Percentiles rank a stretch among this genome's conserved stretches.
Conservation (phyloP, 2,329 filamentous ascomycete species). For the Lojkania enalia region DNA sequence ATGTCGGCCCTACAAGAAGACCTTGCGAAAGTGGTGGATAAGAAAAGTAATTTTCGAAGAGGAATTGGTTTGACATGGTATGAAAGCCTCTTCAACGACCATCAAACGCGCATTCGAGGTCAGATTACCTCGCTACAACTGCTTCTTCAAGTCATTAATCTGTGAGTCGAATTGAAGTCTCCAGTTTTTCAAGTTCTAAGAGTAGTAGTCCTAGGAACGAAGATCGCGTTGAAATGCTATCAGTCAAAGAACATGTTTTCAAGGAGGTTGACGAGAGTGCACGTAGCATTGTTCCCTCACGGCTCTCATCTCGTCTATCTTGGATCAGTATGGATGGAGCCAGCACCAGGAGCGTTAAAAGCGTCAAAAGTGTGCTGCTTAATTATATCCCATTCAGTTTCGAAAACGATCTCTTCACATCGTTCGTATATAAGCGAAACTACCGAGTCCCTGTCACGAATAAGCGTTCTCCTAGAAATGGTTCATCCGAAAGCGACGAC, state of each 20-base stretch:
- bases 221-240: conserved; percentile 10
- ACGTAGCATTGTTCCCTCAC: conserved; percentile 15
- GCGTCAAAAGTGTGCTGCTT: not conserved
- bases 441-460: conserved; percentile 3
- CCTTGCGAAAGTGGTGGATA: not conserved
- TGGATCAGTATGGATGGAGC: not conserved
- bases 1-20: conserved; percentile 14
- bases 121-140: conserved; percentile 14
- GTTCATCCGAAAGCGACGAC: not conserved
- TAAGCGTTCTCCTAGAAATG: not conserved
- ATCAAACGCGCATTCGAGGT: conserved; percentile 19
- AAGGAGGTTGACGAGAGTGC: conserved; percentile 12
- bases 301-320: conserved; percentile 5
- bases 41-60: conserved; percentile 2
- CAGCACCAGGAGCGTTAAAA: not conserved
- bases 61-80: conserved; percentile 10
- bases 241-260: conserved; percentile 13
- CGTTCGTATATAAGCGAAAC: conserved; percentile 16
- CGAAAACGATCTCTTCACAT: conserved; percentile 17
- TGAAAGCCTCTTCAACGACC: conserved; percentile 7
- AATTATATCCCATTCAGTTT: conserved; percentile 13
- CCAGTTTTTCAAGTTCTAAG: not conserved
- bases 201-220: conserved; percentile 3
- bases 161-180: conserved; percentile 8
- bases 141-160: conserved; percentile 14